phyloP scores from a whole-genome alignment of 768 basidiomycete genomes.

The Gloeopeniophorella convolvens region DNA sequence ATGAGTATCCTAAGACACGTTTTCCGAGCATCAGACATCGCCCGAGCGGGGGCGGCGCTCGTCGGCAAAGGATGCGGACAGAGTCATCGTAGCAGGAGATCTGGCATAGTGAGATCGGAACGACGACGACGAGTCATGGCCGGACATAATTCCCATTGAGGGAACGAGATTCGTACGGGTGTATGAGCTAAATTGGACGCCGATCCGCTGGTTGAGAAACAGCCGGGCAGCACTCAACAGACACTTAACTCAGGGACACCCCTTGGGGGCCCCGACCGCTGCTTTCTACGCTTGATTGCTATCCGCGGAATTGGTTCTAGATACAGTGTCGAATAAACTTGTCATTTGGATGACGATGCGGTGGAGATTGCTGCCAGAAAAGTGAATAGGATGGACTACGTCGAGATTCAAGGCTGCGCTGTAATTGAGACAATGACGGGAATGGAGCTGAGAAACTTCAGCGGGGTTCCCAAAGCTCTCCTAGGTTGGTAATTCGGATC shows the following conservation, averaged over 20 bases:
- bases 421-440: background rate
- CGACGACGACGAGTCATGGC: background rate
- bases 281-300: too few species aligned
- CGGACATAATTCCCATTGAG: background rate
- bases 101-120: background rate
- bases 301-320: too few species aligned
- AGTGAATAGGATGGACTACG: background rate
- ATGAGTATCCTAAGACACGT: background rate
- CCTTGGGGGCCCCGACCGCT: too few species aligned
- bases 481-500: too few species aligned
- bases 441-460: background rate
- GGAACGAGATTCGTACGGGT: background rate
- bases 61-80: background rate
- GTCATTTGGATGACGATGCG: background rate
- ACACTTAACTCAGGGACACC: too few species aligned
- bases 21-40: background rate
- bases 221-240: too few species aligned
- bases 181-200: background rate
- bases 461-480: background rate
- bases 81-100: background rate
- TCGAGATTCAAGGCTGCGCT: background rate
- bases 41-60: background rate
- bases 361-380: background rate
- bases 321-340: background rate
- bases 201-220: background rate